These are phyloP conservation scores for Xerocomellus intermedius DNA, from an alignment of 768 basidiomycete genomes.

Conservation along the genomic window DNA sequence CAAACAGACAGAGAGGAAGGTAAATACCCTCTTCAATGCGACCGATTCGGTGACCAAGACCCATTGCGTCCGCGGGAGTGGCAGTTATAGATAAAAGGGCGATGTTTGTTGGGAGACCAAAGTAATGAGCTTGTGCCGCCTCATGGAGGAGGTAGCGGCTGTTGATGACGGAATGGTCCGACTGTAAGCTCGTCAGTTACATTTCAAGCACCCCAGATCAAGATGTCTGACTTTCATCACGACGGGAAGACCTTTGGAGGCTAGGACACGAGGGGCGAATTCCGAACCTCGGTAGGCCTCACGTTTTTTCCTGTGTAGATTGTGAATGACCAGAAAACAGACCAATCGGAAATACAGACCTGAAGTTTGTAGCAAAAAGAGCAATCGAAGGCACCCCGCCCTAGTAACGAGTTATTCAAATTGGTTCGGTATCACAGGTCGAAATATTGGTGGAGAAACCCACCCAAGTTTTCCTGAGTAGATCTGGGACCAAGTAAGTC, in stretches of 20 bases:
- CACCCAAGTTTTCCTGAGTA: constrained; percentile 70
- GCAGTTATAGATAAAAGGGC: constrained; percentile 68
- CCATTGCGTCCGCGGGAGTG: constrained; percentile 60
- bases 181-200: constrained; percentile 32
- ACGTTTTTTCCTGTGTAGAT: constrained; percentile 57
- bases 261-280: constrained; percentile 74
- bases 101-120: constrained; percentile 54
- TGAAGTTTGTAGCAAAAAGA: constrained; percentile 62
- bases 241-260: constrained; percentile 63
- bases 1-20: neutral
- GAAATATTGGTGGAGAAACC: neutral
- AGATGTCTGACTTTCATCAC: constrained; percentile 64
- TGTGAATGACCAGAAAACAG: neutral
- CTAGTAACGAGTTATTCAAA: constrained; percentile 14
- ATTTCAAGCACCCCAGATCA: neutral
- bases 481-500: constrained; percentile 77
- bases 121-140: constrained; percentile 70
- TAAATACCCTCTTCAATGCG: constrained; percentile 46
- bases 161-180: constrained; percentile 58
- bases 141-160: constrained; percentile 69
- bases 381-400: constrained; percentile 74
- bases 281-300: constrained; percentile 82
- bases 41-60: constrained; percentile 77
- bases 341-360: constrained; percentile 20
- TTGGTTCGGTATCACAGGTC: neutral